phyloP scores from a whole-genome alignment of 2,329 filamentous ascomycete species.

The Aspergillus udagawae region DNA sequence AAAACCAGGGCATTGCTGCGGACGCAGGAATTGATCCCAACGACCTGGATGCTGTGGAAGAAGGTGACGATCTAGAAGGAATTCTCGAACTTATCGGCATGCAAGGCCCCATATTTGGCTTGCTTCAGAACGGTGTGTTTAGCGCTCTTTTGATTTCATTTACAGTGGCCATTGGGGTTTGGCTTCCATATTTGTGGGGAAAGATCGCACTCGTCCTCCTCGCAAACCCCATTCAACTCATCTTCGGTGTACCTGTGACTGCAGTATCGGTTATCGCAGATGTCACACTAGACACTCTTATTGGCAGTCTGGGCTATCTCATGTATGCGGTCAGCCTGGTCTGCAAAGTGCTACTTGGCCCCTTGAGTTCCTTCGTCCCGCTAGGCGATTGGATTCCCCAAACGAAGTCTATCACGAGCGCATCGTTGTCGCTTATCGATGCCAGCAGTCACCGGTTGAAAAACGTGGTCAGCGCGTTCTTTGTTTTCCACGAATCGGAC shows the following conservation, averaged over 20 bases:
- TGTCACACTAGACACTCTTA: conserved; percentile 68
- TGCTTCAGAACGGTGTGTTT: conserved; percentile 94
- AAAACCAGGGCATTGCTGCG: conserved; percentile 32
- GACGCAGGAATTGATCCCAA: conserved; percentile 63
- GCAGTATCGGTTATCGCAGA: conserved; percentile 72
- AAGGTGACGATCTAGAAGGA: conserved; percentile 92
- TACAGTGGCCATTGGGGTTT: conserved; percentile 80
- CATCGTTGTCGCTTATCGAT: conserved; percentile 41
- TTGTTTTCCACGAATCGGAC: conserved; percentile 52
- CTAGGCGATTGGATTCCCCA: conserved; percentile 32
- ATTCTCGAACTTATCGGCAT: conserved; percentile 95
- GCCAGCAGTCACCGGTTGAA: conserved; percentile 38
- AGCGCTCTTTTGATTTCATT: conserved; percentile 85
- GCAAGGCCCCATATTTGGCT: conserved; percentile 82
- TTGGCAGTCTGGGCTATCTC: conserved; percentile 59
- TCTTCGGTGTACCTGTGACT: conserved; percentile 66
- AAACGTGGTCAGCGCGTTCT: conserved; percentile 35
- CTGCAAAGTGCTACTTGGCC: conserved; percentile 30
- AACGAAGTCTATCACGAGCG: conserved; percentile 35
- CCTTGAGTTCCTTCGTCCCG: conserved; percentile 33
- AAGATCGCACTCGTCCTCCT: conserved; percentile 76
- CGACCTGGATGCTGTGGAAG: conserved; percentile 54
- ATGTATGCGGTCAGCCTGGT: conserved; percentile 39
- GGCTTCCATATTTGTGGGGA: conserved; percentile 87
- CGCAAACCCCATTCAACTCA: conserved; percentile 68